These are phyloP conservation scores for Claviceps purpurea DNA, from an alignment of 2,329 filamentous ascomycete genomes.

Conservation along the genomic window DNA sequence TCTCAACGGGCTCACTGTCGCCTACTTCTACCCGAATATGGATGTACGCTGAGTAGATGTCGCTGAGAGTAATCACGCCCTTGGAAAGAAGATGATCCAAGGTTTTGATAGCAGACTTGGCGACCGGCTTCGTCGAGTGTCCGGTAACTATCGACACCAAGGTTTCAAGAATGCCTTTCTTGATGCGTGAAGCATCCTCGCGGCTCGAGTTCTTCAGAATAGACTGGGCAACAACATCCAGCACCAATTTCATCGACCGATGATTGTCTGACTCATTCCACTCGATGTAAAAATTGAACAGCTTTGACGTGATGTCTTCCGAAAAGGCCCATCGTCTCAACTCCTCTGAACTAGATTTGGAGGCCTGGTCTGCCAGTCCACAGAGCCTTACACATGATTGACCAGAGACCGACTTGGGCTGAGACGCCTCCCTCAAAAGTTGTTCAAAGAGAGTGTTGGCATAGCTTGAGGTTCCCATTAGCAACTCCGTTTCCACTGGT, in stretches of 20 bases:
- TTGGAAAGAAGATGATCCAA: constrained; percentile 54
- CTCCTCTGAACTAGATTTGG: constrained; percentile 30
- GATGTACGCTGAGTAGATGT: constrained; percentile 31
- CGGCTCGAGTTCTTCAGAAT: constrained; percentile 35
- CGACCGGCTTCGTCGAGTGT: constrained; percentile 46
- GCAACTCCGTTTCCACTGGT: not conserved
- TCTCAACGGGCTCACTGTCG: constrained; percentile 9
- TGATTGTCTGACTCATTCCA: constrained; percentile 55
- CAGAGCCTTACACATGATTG: constrained; percentile 45
- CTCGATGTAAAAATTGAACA: constrained; percentile 52
- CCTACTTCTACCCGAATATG: constrained; percentile 18
- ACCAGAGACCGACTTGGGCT: constrained; percentile 41
- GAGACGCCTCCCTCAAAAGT: constrained; percentile 34
- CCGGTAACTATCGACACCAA: constrained; percentile 47
- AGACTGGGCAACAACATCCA: constrained; percentile 42
- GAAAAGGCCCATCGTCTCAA: constrained; percentile 39
- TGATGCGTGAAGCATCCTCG: constrained; percentile 24
- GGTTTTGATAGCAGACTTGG: constrained; percentile 56
- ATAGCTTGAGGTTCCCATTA: constrained; percentile 9
- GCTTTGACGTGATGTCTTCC: constrained; percentile 28
- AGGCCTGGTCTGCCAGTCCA: constrained; percentile 47
- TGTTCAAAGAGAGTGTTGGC: constrained; percentile 31
- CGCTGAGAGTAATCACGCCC: constrained; percentile 34
- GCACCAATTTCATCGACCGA: constrained; percentile 47
- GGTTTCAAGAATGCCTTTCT: constrained; percentile 32